Conservation (phyloP, 2,329 filamentous ascomycete genomes). For the Fusarium siculi region DNA sequence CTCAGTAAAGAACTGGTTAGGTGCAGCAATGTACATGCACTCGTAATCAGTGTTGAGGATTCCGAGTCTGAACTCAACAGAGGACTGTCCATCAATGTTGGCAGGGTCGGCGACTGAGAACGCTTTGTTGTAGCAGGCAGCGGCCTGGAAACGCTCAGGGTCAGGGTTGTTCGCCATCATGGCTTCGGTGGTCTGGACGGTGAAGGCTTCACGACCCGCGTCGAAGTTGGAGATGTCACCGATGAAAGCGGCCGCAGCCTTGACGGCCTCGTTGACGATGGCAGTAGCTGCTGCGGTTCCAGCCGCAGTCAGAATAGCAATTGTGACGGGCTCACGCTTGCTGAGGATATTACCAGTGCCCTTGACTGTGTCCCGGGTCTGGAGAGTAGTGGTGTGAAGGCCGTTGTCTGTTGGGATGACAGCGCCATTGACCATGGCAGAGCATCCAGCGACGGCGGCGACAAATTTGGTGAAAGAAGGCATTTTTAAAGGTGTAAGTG, state of each 20-base stretch:
- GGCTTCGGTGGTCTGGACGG: not conserved
- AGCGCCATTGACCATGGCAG: not conserved
- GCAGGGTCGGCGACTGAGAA: conserved; percentile 6
- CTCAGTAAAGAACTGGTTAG: conserved; percentile 11
- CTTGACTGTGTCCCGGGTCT: not conserved
- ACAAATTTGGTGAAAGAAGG: not conserved
- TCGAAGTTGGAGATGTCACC: conserved; percentile 9
- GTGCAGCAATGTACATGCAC: conserved; percentile 17
- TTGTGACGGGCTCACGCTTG: not conserved
- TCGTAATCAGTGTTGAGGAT: conserved; percentile 16
- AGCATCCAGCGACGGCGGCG: not conserved
- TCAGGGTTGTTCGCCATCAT: conserved; percentile 11
- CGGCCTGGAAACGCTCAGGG: not conserved
- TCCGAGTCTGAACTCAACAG: not conserved
- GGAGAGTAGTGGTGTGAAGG: not conserved
- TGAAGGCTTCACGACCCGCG: conserved; percentile 2
- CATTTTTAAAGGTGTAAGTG: not conserved
- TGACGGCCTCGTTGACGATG: not conserved
- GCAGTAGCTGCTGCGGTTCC: not conserved
- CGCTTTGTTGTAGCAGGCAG: conserved; percentile 5
- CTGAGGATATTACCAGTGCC: not conserved
- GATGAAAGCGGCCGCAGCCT: not conserved
- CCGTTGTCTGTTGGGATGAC: not conserved
- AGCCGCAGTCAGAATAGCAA: conserved; percentile 1
- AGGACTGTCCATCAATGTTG: conserved; percentile 13